Evolutionary conservation across 768 basidiomycete genomes (phyloP).

Genomic region (Amanita molliuscula): DNA sequence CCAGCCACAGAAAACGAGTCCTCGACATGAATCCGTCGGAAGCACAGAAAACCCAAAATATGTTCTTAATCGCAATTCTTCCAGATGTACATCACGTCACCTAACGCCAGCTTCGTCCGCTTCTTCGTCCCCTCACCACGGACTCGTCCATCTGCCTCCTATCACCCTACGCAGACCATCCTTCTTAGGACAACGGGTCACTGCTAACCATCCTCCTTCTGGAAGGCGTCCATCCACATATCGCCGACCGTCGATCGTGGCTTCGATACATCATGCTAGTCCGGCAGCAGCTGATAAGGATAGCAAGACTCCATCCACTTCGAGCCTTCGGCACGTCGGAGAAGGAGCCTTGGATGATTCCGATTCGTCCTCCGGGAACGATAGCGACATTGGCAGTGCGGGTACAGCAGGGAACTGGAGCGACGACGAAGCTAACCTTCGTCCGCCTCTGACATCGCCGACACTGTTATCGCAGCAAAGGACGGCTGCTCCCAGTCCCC

Average conservation of each 20-base stretch:
- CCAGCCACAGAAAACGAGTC: constrained; percentile 16
- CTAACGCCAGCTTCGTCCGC: constrained; percentile 50
- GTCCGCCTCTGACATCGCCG: constrained; percentile 24
- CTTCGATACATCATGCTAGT: constrained; percentile 21
- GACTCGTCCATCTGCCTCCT: constrained; percentile 18
- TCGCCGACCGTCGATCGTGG: constrained; percentile 10
- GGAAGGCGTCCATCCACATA: constrained; percentile 7
- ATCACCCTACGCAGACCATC: too few relatives aligned
- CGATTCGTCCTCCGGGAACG: constrained; percentile 45
- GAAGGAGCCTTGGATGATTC: constrained; percentile 75
- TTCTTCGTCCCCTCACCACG: constrained; percentile 44
- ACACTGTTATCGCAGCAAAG: constrained; percentile 18
- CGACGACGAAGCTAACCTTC: constrained; percentile 22
- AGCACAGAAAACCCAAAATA: constrained; percentile 9
- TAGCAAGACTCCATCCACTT: constrained; percentile 7
- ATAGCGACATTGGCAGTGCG: constrained; percentile 21
- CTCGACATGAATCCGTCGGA: constrained; percentile 11
- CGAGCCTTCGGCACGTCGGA: constrained; percentile 54
- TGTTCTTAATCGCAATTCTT: constrained; percentile 12
- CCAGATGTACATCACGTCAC: constrained; percentile 32
- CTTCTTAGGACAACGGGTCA: constrained; percentile 27
- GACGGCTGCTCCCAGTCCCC: constrained; percentile 49
- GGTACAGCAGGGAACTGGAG: constrained; percentile 21
- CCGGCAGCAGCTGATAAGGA: constrained; percentile 25
- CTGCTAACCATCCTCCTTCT: constrained; percentile 14